Percentiles rank a stretch among this genome's conserved stretches.
Evolutionary conservation across 202 grass and related monocot genomes (phyloP).

Genomic region (Musa balbisiana): DNA sequence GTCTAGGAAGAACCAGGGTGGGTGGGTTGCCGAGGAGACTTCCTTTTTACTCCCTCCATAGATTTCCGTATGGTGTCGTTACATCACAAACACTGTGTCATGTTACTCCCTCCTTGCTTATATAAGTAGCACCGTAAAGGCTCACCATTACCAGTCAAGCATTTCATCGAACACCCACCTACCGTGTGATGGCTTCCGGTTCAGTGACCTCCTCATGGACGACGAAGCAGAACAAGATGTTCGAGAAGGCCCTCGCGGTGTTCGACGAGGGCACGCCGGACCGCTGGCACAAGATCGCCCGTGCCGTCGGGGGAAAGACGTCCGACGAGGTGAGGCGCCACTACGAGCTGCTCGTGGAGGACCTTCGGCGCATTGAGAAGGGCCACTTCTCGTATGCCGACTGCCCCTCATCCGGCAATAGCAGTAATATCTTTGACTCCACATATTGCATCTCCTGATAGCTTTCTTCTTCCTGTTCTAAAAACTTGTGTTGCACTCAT

Average conservation of each 20-base stretch:
- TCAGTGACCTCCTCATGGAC: not conserved
- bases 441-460: too few relatives aligned
- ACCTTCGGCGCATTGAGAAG: constrained; percentile 5
- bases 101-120: not conserved
- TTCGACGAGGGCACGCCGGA: not conserved
- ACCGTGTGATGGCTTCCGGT: not conserved
- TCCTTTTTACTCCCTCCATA: too few relatives aligned
- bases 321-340: not conserved
- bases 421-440: not conserved
- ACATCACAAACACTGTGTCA: too few relatives aligned
- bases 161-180: not conserved
- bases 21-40: too few relatives aligned
- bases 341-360: constrained; percentile 3
- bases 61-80: too few relatives aligned
- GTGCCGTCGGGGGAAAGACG: not conserved
- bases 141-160: not conserved
- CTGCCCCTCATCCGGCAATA: not conserved
- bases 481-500: too few relatives aligned
- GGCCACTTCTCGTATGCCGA: not conserved
- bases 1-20: too few relatives aligned
- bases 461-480: too few relatives aligned
- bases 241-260: constrained; percentile 8
- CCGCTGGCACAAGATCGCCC: not conserved
- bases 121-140: not conserved
- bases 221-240: constrained; percentile 3